Evolutionary conservation across 148 eudicot species (phyloP).

Genomic region (Chenopodium formosanum): DNA sequence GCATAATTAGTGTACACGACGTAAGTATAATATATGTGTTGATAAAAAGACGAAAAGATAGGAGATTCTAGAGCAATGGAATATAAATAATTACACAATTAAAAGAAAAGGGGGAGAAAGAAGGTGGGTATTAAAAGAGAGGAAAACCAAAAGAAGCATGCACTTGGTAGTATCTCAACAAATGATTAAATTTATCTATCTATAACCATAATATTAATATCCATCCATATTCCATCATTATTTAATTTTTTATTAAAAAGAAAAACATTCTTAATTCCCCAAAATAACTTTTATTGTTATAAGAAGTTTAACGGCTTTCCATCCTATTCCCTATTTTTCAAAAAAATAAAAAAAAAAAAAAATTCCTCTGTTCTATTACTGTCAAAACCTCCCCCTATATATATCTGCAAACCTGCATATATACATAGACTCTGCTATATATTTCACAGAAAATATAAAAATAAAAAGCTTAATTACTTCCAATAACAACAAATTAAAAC

Average conservation of each 20-base stretch:
- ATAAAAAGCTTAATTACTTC: too few relatives aligned
- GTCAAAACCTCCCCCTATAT: not conserved
- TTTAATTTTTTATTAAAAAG: too few relatives aligned
- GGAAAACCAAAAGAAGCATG: conserved; percentile 8
- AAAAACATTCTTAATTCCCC: not conserved
- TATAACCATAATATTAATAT: too few relatives aligned
- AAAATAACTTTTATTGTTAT: not conserved
- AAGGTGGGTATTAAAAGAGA: conserved; percentile 4
- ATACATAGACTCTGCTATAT: not conserved
- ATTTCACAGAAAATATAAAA: not conserved
- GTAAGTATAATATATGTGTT: too few relatives aligned
- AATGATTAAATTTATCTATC: not conserved
- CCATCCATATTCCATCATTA: not conserved
- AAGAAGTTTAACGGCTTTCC: conserved; percentile 19
- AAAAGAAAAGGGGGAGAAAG: not conserved
- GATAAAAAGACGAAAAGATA: not conserved
- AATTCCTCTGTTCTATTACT: not conserved
- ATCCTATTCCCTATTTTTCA: not conserved
- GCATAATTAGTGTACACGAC: too few relatives aligned
- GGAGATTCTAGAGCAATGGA: not conserved
- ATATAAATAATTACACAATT: not conserved
- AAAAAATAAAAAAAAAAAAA: too few relatives aligned
- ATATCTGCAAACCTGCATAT: not conserved
- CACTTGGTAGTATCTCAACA: not conserved
- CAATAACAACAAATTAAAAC: too few relatives aligned